phyloP scores from a whole-genome alignment of 345 rosid genomes.

The Bruguiera parviflora region DNA sequence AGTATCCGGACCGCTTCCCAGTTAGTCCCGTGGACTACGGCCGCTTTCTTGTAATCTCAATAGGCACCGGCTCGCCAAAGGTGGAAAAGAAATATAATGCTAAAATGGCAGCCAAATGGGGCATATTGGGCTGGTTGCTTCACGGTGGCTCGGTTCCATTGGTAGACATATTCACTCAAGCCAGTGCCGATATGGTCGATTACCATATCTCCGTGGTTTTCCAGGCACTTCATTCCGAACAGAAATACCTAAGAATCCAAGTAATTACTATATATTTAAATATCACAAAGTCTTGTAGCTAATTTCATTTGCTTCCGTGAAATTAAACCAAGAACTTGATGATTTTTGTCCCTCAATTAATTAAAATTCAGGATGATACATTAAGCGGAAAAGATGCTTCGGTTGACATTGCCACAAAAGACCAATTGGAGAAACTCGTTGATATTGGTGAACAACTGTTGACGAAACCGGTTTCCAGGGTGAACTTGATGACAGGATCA shows the following conservation, averaged over 20 bases:
- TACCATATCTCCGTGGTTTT: conserved; percentile 5
- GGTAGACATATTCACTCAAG: conserved; percentile 13
- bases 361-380: conserved; percentile 12
- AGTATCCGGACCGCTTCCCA: background rate
- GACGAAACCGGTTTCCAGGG: conserved; percentile 8
- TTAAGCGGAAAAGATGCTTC: conserved; percentile 8
- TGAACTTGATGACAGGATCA: conserved; percentile 2
- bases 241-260: conserved; percentile 11
- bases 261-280: background rate
- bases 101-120: conserved; percentile 17
- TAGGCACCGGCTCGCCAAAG: conserved; percentile 14
- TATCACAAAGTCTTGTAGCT: background rate
- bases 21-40: conserved; percentile 5
- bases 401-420: conserved; percentile 14
- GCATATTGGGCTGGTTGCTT: conserved; percentile 9
- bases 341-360: background rate
- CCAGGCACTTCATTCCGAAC: conserved; percentile 10
- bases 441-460: background rate
- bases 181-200: conserved; percentile 21
- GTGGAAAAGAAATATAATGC: conserved; percentile 3
- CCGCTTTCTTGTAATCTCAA: conserved; percentile 15
- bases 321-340: background rate
- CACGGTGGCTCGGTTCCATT: conserved; percentile 5
- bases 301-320: background rate
- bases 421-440: conserved; percentile 1